Conservation (phyloP, 1,139 yeast species). For the Diutina sp. region DNA sequence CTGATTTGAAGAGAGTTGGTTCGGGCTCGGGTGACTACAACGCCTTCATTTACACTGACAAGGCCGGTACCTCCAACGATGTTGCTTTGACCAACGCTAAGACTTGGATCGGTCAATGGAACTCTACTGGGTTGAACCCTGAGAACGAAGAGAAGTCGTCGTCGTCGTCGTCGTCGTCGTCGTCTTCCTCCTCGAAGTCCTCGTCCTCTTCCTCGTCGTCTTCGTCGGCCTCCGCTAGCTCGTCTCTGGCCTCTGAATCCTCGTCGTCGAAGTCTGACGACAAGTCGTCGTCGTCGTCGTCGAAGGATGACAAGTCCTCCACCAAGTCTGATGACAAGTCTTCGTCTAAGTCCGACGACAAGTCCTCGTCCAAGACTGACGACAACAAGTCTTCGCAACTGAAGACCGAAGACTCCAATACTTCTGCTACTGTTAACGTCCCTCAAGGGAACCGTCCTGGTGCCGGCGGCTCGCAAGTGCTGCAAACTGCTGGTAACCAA, state of each 20-base stretch:
- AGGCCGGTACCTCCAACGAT: slow-evolving; percentile 30
- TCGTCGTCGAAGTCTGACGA: no score
- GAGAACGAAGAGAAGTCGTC: background rate
- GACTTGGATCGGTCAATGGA: slow-evolving; percentile 43
- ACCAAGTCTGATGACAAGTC: background rate
- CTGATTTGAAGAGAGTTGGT: slow-evolving; percentile 18
- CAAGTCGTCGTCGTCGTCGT: background rate
- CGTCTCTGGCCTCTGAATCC: background rate
- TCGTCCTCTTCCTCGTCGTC: slow-evolving; percentile 5
- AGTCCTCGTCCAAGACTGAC: background rate
- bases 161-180: background rate
- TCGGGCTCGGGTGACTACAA: slow-evolving; percentile 15
- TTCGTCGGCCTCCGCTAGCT: background rate
- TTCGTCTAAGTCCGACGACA: background rate
- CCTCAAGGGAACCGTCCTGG: slow-evolving; percentile 2
- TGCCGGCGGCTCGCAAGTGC: background rate
- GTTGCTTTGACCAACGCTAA: slow-evolving; percentile 47
- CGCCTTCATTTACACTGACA: slow-evolving; percentile 46
- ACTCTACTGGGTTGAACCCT: slow-evolving; percentile 50
- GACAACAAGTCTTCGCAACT: background rate
- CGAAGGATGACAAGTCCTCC: background rate
- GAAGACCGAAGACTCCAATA: background rate
- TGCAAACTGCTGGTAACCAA: background rate
- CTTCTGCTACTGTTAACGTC: background rate
- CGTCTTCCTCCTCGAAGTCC: slow-evolving; percentile 9